Evolutionary conservation across 208 protist species (phyloP), one percentile per base, ranked within the genome.

Genomic region (Porcisia hertigi): DNA sequence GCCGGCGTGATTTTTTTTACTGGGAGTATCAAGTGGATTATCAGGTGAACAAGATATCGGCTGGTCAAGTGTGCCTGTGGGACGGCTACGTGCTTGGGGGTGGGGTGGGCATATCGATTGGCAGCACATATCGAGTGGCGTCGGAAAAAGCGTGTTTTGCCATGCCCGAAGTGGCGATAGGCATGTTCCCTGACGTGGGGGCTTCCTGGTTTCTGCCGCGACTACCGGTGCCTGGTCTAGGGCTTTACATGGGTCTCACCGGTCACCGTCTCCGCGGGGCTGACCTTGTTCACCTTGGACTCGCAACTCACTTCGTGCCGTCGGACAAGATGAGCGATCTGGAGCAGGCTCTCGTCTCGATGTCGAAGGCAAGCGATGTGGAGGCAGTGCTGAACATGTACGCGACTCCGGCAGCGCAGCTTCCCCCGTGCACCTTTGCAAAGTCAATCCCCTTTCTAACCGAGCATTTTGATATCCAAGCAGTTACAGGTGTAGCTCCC

Each of bases 81-180:
- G 85, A 96, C 75, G 93, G 93, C 36, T 94, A 93, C 69, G 88
- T 89, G 20, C 86, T 96, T 59, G 94, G 94, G 36, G 94, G 92
- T 43, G 94, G 92, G 36, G 91, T 92, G 11, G 94, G 94, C 43
- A 20, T 96, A 30, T 94, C 91, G 14, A 58, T 95, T 25, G 87
- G 88, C 58, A 91, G 92, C 16, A 75, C 76, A 23, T 92, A 92
- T 72, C 84, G 92, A 43, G 86, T 97, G 12, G 90, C 89, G 53
- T 94, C 91, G n/a, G 92, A 96, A 73, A 76, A 84, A 39, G 83
- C 91, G n/a, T 57, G 84, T 41, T 88, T 96, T 73, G 92, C 91
- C 25, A 96, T 97, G 93, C 93, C 94, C 14, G 94, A 98, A 77
- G 91, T 88, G 25, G 78, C 74, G 14, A 95, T 98, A 78, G 94